These are phyloP conservation scores for Verticillium longisporum DNA, from an alignment of 2,329 filamentous ascomycete genomes.

Conservation along the genomic window DNA sequence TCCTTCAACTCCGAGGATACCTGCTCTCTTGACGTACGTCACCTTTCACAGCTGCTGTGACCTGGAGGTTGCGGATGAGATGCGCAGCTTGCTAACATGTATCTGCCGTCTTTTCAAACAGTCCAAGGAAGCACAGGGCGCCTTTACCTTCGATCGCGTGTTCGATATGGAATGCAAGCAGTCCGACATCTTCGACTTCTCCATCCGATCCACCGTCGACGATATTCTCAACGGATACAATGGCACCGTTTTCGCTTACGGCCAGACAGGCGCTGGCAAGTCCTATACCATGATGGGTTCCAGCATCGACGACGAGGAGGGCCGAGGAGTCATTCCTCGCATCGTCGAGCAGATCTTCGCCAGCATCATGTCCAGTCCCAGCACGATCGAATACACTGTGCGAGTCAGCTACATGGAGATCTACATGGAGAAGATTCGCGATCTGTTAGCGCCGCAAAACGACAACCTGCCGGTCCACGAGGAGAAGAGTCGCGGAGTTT, in stretches of 20 bases:
- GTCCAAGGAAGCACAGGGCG: conserved; percentile 75
- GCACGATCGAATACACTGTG: conserved; percentile 97
- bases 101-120: conserved; percentile 26
- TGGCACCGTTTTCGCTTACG: conserved; percentile 96
- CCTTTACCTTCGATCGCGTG: conserved; percentile 95
- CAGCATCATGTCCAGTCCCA: conserved; percentile 85
- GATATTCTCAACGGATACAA: conserved; percentile 99
- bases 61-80: neutral
- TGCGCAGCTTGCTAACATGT: neutral
- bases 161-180: conserved; percentile 92
- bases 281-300: conserved; percentile 99
- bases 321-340: conserved; percentile 90
- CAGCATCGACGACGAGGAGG: conserved; percentile 83
- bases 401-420: conserved; percentile 99
- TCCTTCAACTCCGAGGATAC: conserved; percentile 83
- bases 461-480: conserved; percentile 98
- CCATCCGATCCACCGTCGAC: conserved; percentile 90
- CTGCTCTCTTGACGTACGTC: conserved; percentile 72
- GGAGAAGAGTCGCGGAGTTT: conserved; percentile 91
- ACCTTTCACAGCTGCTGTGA: neutral
- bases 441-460: conserved; percentile 86
- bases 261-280: conserved; percentile 96
- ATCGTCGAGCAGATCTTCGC: conserved; percentile 97
- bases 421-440: conserved; percentile 97
- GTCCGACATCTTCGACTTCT: conserved; percentile 95